Evolutionary conservation across 2,329 filamentous ascomycete species (phyloP), one percentile per base, ranked within the genome.

Genomic region (Thermothelomyces thermophilus): DNA sequence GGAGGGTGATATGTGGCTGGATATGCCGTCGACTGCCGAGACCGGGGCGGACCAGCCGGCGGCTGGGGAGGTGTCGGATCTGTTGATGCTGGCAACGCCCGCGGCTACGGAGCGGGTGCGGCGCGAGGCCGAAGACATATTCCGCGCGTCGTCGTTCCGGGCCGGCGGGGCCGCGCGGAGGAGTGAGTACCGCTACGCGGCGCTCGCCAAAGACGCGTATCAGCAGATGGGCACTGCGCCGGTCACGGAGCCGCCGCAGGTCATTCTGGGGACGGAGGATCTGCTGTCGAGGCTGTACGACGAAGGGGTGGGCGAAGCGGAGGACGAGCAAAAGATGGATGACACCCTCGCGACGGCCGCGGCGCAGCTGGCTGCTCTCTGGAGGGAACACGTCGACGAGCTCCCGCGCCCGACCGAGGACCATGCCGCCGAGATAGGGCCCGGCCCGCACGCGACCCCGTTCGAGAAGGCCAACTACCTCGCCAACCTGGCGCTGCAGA

Each of bases 391-490:
- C 54, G 70, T 71, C 5, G 73, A 75, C 30, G 72, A 67, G 48
- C 65, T 79, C 41, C 70, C 73, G 13, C 65, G 68, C 49, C 68
- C 70, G 7, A 72, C 74, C 46, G 73, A 75, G 56, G 79, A 79
- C 61, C 75, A 80, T 46, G 69, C 70, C 35, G 75, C 76, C 17
- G 80, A 79, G 39, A 82, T 89, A 62, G 86, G 83, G 0, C 86
- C 81, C 26, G 80, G 79, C 3, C 70, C 78, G 9, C 69, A 78
- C 31, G 75, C 81, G 1, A 75, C 81, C 4, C 70, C 83, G 5
- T 82, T 89, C 52, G 76, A 83, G 47, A 90, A 91, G 63, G 90
- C 90, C 3, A 78, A 81, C 49, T 95, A 84, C 60, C 65, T 96
- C n/a, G 84, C 86, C 14, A 82, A 82, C 26, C 73, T 96, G 20